phyloP scores from a whole-genome alignment of 2,329 filamentous ascomycete genomes.

The Lachnum nothofagi region DNA sequence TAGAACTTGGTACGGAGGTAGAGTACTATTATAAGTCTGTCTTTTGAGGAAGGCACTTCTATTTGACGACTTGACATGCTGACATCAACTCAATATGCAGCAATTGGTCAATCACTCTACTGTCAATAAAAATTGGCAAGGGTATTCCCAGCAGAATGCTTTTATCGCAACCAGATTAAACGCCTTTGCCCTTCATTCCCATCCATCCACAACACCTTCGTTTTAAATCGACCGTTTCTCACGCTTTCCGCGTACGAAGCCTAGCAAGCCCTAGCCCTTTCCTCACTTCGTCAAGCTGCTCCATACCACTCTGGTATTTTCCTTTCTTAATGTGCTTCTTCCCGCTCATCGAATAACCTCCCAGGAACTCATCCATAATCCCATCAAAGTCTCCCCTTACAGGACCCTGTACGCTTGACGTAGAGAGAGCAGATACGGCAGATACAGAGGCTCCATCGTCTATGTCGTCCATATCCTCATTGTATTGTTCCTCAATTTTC shows the following conservation, averaged over 20 bases:
- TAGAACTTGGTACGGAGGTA: too few species aligned
- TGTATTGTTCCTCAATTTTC: conserved; percentile 77
- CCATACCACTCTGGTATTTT: conserved; percentile 72
- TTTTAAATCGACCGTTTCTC: not conserved
- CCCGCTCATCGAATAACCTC: conserved; percentile 63
- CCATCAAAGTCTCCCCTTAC: conserved; percentile 75
- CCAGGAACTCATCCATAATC: conserved; percentile 91
- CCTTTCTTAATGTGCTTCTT: conserved; percentile 76
- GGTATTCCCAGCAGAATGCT: too few species aligned
- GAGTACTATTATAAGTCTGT: too few species aligned
- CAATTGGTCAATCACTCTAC: too few species aligned
- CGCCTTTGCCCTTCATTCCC: too few species aligned
- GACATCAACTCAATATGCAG: too few species aligned
- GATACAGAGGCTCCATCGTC: conserved; percentile 59
- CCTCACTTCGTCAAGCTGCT: conserved; percentile 87
- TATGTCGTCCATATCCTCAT: conserved; percentile 56
- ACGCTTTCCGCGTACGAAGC: conserved; percentile 38
- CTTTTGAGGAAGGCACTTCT: too few species aligned
- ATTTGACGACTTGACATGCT: too few species aligned
- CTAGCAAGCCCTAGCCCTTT: conserved; percentile 72
- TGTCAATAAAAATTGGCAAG: too few species aligned
- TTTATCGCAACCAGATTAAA: too few species aligned
- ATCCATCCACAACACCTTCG: conserved; percentile 4
- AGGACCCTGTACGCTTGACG: conserved; percentile 63
- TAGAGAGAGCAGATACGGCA: conserved; percentile 51